Base-by-base conservation (phyloP, 306 rosid genomes). In the Lablab purpureus region DNA sequence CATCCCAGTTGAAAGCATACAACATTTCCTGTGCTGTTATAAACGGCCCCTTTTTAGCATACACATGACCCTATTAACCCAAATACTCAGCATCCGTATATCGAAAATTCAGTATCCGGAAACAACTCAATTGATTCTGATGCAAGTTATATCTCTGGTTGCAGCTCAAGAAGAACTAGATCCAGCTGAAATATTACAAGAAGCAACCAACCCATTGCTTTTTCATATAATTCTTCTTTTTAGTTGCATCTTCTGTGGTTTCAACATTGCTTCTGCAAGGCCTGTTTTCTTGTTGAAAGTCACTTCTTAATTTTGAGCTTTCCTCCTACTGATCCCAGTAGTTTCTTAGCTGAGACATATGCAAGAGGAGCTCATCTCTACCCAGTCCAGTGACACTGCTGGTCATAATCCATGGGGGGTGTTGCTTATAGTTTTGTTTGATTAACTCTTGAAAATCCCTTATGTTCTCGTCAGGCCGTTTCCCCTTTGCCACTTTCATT, bases 341-440 rank as follows among this genome's bases (percentile, higher is more conserved):
- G 86, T 92, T 91, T 73, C 97, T 82, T 49, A 92, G 87, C 84
- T 94, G 97, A 46, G 93, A 94, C 87, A 91, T 86, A 71, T 94
- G 97, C 75, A 90, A 90, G 64, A 92, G 94, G 69, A 91, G 89
- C 51, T 92, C 98, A 79, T 94, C 98, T 67, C 97, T 88, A 59
- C 97, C 98, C 66, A 92, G 59, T 79, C 97, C 95, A 25, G 97
- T 92, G 67, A 88, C 89, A 69, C 97, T 88, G 88, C 98, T 92
- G 10, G 97, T 92, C 98, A 94, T 89, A 81, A 94, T 92, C 97
- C 98, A 94, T 7, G 98, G 90, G 40, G 97, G 93, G 74, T 92
- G 93, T 65, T 80, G 78, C 85, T 83, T 80, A 86, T 89, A 92
- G 82, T 89, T 87, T 82, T 91, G 79, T 82, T 65, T 71, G 45